phyloP scores from a whole-genome alignment of 1,284 basidiomycete genomes.

The Porphyrellus sp. region DNA sequence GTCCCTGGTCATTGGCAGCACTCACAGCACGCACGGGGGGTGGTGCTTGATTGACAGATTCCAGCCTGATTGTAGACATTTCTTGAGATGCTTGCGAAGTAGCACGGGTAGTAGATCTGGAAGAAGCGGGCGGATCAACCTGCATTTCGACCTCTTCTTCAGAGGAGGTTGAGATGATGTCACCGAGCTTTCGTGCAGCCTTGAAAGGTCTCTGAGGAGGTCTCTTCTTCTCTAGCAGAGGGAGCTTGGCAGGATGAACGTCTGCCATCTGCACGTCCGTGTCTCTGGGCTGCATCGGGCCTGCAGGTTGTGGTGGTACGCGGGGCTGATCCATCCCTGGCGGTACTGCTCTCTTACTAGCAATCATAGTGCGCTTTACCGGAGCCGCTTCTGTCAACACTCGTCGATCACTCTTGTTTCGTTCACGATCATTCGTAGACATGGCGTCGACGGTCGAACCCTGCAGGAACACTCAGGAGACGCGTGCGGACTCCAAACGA shows the following conservation, averaged over 20 bases:
- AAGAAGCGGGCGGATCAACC: neutral
- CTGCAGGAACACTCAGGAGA: conserved; percentile 14
- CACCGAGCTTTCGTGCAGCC: neutral
- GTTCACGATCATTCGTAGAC: neutral
- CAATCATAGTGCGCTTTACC: neutral
- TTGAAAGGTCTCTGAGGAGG: neutral
- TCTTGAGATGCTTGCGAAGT: neutral
- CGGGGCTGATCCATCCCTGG: neutral
- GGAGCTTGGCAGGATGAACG: no score
- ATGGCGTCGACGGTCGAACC: neutral
- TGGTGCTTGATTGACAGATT: neutral
- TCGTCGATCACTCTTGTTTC: neutral
- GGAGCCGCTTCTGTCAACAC: neutral
- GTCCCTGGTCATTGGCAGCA: neutral
- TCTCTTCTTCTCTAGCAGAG: neutral
- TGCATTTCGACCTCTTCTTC: conserved; percentile 18
- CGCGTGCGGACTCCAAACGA: neutral
- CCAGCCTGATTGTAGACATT: neutral
- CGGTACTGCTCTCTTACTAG: conserved; percentile 3
- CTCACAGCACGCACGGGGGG: neutral
- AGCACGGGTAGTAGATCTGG: neutral
- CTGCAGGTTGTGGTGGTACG: neutral
- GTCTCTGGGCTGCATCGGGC: neutral
- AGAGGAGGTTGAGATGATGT: neutral
- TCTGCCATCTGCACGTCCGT: conserved; percentile 11